phyloP scores from a whole-genome alignment of 352 stramenopile species.

The Phytophthora macrochlamydospora region DNA sequence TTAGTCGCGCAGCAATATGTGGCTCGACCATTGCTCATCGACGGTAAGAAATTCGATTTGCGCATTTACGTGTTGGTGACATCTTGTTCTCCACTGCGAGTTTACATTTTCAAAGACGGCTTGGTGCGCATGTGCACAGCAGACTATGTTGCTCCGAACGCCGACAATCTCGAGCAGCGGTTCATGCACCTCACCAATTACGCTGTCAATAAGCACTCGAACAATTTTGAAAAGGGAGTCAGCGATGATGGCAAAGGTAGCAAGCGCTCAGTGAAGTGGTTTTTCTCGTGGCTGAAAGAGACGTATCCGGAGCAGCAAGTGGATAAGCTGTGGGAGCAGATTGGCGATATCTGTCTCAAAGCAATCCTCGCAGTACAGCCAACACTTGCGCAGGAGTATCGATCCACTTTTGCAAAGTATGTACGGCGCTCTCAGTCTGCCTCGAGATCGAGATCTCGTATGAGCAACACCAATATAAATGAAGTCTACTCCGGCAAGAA shows the following conservation, averaged over 20 bases:
- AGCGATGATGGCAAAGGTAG: slow-evolving; percentile 69
- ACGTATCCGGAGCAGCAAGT: slow-evolving; percentile 65
- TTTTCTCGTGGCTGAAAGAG: slow-evolving; percentile 89
- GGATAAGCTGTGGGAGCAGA: slow-evolving; percentile 89
- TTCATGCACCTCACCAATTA: slow-evolving; percentile 95
- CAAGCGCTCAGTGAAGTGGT: slow-evolving; percentile 92
- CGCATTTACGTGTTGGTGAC: slow-evolving; percentile 93
- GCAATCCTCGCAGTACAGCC: slow-evolving; percentile 93
- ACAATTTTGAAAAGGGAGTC: slow-evolving; percentile 85
- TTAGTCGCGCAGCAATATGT: slow-evolving; percentile 91
- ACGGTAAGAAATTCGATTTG: slow-evolving; percentile 94
- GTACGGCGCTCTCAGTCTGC: slow-evolving; percentile 59
- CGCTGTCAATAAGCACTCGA: slow-evolving; percentile 90
- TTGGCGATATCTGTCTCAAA: slow-evolving; percentile 95
- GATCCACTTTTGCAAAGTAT: slow-evolving; percentile 86
- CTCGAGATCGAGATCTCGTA: slow-evolving; percentile 23
- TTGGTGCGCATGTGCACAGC: slow-evolving; percentile 91
- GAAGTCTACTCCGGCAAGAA: slow-evolving; percentile 9
- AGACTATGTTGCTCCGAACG: slow-evolving; percentile 86
- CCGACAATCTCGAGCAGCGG: slow-evolving; percentile 83
- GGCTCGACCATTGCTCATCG: slow-evolving; percentile 70
- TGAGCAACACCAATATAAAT: slow-evolving; percentile 8
- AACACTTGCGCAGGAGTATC: slow-evolving; percentile 93
- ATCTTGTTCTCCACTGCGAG: slow-evolving; percentile 82
- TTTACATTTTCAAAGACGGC: slow-evolving; percentile 93